Conservation (phyloP, 257 asterid species). For the Solanum etuberosum region DNA sequence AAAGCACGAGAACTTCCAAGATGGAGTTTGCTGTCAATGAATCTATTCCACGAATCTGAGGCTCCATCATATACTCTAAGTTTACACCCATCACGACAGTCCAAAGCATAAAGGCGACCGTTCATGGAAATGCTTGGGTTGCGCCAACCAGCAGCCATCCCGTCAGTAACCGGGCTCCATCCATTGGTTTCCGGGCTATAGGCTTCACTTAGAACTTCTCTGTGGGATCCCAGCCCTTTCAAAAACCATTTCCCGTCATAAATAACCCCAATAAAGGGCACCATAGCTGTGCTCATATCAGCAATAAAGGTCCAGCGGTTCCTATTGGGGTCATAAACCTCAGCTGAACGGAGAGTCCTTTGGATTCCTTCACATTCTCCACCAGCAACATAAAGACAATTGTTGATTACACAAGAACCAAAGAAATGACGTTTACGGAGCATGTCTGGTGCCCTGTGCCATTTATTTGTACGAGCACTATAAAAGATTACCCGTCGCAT, state of each 20-base stretch:
- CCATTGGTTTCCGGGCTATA: conserved; percentile 22
- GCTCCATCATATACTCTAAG: conserved; percentile 30
- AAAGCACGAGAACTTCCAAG: conserved; percentile 32
- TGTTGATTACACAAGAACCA: conserved; percentile 36
- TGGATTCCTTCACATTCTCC: conserved; percentile 44
- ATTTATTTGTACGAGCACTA: conserved; percentile 38
- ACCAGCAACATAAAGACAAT: conserved; percentile 45
- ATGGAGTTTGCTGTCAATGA: conserved; percentile 39
- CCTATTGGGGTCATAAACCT: conserved; percentile 36
- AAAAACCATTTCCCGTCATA: conserved; percentile 37
- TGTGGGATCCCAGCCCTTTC: conserved; percentile 36
- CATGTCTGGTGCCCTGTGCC: conserved; percentile 48
- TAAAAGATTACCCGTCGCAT: conserved; percentile 43
- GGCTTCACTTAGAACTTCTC: conserved; percentile 34
- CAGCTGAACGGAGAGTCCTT: conserved; percentile 41
- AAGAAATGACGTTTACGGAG: conserved; percentile 37
- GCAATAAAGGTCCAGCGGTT: conserved; percentile 36
- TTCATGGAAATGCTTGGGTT: conserved; percentile 38
- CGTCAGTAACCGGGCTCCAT: conserved; percentile 26
- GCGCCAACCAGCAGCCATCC: conserved; percentile 39
- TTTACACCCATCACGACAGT: conserved; percentile 40
- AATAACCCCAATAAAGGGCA: conserved; percentile 39
- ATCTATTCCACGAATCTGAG: conserved; percentile 23
- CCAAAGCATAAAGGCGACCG: conserved; percentile 32
- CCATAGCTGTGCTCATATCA: conserved; percentile 45